phyloP scores from a whole-genome alignment of 305 asterid species.

The Ajuga reptans region DNA sequence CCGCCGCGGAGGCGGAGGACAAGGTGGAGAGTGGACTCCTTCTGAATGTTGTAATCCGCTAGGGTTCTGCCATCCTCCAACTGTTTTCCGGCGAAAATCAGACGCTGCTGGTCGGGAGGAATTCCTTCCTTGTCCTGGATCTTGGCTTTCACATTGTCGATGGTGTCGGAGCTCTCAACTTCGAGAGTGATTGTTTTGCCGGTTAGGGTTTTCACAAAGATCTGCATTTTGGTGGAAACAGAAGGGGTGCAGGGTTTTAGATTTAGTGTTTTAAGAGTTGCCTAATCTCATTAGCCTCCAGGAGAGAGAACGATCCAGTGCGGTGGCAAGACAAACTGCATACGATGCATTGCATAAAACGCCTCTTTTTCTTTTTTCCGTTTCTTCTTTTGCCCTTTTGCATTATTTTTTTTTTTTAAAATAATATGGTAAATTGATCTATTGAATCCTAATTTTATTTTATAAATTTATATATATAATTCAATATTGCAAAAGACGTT shows the following conservation, averaged over 20 bases:
- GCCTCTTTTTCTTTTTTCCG: no score
- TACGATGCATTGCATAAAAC: no score
- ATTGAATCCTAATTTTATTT: no score
- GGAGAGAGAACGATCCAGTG: no score
- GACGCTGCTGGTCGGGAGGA: conserved; percentile 29
- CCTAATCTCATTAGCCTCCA: background rate
- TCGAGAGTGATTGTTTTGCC: conserved; percentile 31
- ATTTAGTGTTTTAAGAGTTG: no score
- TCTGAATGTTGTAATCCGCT: conserved; percentile 38
- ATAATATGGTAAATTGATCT: no score
- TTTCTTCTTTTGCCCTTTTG: no score
- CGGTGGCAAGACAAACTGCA: no score
- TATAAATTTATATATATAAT: no score
- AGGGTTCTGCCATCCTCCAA: conserved; percentile 40
- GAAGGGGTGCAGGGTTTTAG: background rate
- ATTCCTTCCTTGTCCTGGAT: conserved; percentile 31
- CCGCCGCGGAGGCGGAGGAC: conserved; percentile 35
- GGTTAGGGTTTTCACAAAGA: conserved; percentile 31
- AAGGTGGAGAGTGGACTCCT: conserved; percentile 40
- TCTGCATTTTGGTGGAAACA: conserved; percentile 19
- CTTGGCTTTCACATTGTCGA: conserved; percentile 29
- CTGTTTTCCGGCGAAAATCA: conserved; percentile 40
- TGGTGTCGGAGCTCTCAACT: conserved; percentile 29
- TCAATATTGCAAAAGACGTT: no score
- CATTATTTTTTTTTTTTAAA: no score